Base-by-base conservation (phyloP, 495 filamentous ascomycete species). In the Podospora anserina region DNA sequence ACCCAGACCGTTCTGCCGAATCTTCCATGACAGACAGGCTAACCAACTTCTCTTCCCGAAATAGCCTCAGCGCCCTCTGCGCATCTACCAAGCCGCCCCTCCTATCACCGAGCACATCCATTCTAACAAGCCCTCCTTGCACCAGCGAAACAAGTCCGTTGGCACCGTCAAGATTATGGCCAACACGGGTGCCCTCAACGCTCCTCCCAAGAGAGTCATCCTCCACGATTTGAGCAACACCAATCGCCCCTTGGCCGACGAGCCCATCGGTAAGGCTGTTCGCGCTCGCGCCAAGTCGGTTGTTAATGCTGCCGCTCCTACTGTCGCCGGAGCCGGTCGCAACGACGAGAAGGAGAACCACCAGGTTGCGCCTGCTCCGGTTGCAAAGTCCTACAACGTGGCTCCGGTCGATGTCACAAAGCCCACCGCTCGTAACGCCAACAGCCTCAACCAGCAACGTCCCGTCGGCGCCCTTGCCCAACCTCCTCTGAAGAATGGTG, bases 181-280 rank as follows among this genome's bases (percentile, higher is more conserved):
- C 18, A 81, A 86, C 60, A 84, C 82, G 20, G 86, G 83, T 63
- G 84, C 84, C 32, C 77, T 90, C 63, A 94, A 91, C 78, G 86
- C 86, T 63, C 86, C 84, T 55, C 82, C 89, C 27, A 92, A 92
- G 80, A 87, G 92, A 68, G 88, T 88, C 53, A 91, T 87, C 18
- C 92, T 95, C 77, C 90, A 86, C 18, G 93, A 97, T 74, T 83
- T 93, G 49, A 94, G 89, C 84, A 93, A 92, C 75, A 90, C 84
- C 18, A 77, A 81, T 32, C 89, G 88, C 71, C 72, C 80, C 27
- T 71, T 83, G 15, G 67, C 61, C 49, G 81, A 73, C 32, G 80
- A 79, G 66, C 84, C 77, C 85, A 65, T 68, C 71, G 63, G 82
- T 77, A 91, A 89, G 77, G 78, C 74, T 19, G 67, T 73, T 44